A percentile compares a stretch with the other conserved stretches of the same genome.
Conservation (phyloP, 305 asterid species). For the Fraxinus paxiana region DNA sequence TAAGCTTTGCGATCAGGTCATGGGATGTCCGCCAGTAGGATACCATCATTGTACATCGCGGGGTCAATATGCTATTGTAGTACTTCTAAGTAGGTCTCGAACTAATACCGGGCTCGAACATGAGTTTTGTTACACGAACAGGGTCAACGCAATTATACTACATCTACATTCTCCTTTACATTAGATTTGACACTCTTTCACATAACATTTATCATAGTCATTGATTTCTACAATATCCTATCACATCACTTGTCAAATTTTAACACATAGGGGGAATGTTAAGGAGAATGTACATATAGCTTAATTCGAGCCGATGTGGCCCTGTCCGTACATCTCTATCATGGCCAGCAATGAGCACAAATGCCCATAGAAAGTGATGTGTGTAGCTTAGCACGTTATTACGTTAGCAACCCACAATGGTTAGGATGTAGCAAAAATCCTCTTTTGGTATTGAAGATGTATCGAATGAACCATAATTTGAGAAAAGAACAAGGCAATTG, state of each 20-base stretch:
- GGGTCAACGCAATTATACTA: neutral
- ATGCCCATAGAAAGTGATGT: neutral
- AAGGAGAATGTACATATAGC: too few species aligned
- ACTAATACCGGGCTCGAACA: neutral
- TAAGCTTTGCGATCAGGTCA: neutral
- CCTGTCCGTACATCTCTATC: neutral
- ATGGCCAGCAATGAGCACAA: neutral
- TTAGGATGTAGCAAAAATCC: neutral
- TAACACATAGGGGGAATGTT: neutral
- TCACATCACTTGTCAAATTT: neutral
- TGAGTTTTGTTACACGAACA: neutral
- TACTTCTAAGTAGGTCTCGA: neutral
- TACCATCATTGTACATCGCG: neutral
- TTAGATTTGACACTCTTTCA: neutral
- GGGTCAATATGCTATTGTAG: neutral
- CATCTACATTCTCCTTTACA: neutral
- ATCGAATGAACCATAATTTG: neutral
- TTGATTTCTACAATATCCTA: neutral
- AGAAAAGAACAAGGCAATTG: neutral
- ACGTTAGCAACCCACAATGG: neutral
- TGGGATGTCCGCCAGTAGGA: neutral
- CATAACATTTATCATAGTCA: too few species aligned
- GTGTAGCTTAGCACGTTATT: neutral
- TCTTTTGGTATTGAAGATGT: neutral
- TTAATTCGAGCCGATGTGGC: neutral